Evolutionary conservation across 805 yeast genomes (phyloP).

Genomic region (Wickerhamiella sorbophila): DNA sequence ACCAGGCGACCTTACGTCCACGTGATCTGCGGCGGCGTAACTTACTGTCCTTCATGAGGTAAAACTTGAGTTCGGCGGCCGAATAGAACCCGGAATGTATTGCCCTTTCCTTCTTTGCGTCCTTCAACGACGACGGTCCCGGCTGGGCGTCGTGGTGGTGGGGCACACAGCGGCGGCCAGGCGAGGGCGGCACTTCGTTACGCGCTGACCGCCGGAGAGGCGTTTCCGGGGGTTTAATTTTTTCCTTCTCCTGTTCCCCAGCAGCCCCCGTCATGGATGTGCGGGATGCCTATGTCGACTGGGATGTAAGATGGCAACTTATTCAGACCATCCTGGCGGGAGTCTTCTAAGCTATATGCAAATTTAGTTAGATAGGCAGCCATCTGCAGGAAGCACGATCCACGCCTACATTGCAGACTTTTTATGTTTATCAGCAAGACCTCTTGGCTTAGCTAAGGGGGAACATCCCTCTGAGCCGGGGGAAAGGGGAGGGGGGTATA

Average conservation of each 20-base stretch:
- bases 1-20: constrained; percentile 3
- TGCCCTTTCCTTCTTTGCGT: not conserved
- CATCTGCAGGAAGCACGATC: too few species aligned
- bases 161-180: constrained; percentile 21
- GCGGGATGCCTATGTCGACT: not conserved
- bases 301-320: not conserved
- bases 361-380: too few species aligned
- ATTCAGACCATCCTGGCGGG: too few species aligned
- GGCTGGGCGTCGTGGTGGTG: constrained; percentile 7
- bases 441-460: too few species aligned
- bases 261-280: not conserved
- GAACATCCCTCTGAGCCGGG: too few species aligned
- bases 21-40: not conserved
- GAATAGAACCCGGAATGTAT: constrained; percentile 8
- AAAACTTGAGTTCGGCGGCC: constrained; percentile 5
- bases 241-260: not conserved
- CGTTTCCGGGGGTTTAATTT: not conserved
- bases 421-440: too few species aligned
- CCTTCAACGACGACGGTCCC: constrained; percentile 5
- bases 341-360: too few species aligned
- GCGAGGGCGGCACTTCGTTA: constrained; percentile 5
- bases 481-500: too few species aligned
- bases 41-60: not conserved
- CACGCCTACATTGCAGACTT: too few species aligned
- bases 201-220: constrained; percentile 1